Percentiles rank a stretch among this genome's conserved stretches.
Evolutionary conservation across 306 rosid genomes (phyloP).

Genomic region (Crotalaria pallida): DNA sequence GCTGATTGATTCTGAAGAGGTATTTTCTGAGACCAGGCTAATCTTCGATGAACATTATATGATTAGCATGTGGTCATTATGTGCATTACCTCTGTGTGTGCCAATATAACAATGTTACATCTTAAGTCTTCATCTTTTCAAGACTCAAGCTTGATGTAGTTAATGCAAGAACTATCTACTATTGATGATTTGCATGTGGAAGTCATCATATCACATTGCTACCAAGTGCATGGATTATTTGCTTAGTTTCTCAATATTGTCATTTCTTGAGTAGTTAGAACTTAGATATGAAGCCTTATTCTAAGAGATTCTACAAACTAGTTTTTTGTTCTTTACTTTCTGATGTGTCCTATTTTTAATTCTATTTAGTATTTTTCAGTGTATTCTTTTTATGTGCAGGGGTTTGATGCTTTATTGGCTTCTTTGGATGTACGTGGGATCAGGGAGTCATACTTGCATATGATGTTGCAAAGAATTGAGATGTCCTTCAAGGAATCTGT

Average conservation of each 20-base stretch:
- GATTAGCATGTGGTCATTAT: conserved; percentile 1
- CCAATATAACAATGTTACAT: not conserved
- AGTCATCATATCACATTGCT: not conserved
- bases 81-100: conserved; percentile 7
- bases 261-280: not conserved
- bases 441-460: conserved; percentile 70
- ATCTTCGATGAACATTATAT: not conserved
- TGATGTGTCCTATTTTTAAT: not conserved
- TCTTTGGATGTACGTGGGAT: conserved; percentile 68
- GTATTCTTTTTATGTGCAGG: conserved; percentile 38
- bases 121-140: not conserved
- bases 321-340: not conserved
- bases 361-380: conserved; percentile 7
- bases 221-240: not conserved
- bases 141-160: conserved; percentile 3
- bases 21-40: conserved; percentile 27
- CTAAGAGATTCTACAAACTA: not conserved
- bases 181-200: conserved; percentile 8
- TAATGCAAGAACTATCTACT: conserved; percentile 2
- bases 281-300: not conserved
- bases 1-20: conserved; percentile 75
- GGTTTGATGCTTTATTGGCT: conserved; percentile 63
- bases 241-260: not conserved
- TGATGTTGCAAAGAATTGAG: conserved; percentile 55
- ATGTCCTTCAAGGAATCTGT: conserved; percentile 50